Conservation (phyloP, 495 filamentous ascomycete species). For the Cercophora sp. region DNA sequence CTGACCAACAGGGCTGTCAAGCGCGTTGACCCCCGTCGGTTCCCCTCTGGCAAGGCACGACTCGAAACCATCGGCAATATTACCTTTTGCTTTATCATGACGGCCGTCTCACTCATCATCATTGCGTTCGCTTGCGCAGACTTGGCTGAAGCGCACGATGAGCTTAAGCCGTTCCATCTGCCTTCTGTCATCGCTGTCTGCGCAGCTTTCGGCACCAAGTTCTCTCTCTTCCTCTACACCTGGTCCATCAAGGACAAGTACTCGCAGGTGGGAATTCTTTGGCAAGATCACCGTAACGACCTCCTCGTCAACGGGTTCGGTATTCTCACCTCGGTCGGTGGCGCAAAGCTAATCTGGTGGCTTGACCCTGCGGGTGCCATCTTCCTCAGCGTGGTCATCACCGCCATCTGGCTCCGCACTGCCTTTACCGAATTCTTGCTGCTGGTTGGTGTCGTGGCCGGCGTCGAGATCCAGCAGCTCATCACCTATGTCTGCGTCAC, state of each 20-base stretch:
- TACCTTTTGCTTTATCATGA: slow-evolving; percentile 96
- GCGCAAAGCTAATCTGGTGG: slow-evolving; percentile 87
- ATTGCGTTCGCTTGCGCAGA: slow-evolving; percentile 81
- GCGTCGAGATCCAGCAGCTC: slow-evolving; percentile 81
- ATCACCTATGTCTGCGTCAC: slow-evolving; percentile 98
- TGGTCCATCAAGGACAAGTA: slow-evolving; percentile 86
- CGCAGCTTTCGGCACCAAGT: slow-evolving; percentile 79
- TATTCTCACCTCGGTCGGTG: slow-evolving; percentile 82
- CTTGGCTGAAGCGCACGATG: slow-evolving; percentile 47
- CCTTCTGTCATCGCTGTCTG: slow-evolving; percentile 85
- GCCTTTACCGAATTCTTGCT: slow-evolving; percentile 88
- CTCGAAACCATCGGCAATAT: slow-evolving; percentile 97
- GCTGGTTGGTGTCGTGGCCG: slow-evolving; percentile 82
- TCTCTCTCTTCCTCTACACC: slow-evolving; percentile 84
- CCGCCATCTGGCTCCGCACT: slow-evolving; percentile 73
- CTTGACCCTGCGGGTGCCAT: slow-evolving; percentile 92
- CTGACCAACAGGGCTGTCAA: slow-evolving; percentile 84
- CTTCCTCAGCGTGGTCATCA: slow-evolving; percentile 71
- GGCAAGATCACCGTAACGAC: slow-evolving; percentile 88
- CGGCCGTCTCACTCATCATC: slow-evolving; percentile 80
- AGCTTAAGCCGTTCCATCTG: slow-evolving; percentile 65
- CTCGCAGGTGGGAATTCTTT: slow-evolving; percentile 83
- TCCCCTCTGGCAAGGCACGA: slow-evolving; percentile 89
- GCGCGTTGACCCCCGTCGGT: slow-evolving; percentile 81
- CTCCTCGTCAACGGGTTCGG: slow-evolving; percentile 88